phyloP scores from a whole-genome alignment of 257 asterid species.

The Misopates orontium region DNA sequence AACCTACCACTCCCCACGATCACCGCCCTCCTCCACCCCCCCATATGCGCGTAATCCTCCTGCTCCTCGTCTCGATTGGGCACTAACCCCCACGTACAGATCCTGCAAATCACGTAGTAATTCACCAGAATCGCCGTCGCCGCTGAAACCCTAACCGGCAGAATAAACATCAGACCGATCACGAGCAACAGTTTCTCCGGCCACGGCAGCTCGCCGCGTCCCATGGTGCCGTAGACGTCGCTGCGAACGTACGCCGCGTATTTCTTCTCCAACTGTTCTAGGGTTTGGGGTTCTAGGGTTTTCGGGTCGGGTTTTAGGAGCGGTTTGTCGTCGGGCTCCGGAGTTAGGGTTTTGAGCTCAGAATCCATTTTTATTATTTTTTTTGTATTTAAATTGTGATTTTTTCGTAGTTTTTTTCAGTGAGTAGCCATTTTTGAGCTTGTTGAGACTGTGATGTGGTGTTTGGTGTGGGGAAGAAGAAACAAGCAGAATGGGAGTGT shows the following conservation, averaged over 20 bases:
- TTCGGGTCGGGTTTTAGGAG: conserved; percentile 60
- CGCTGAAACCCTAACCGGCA: conserved; percentile 64
- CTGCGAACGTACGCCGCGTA: conserved; percentile 70
- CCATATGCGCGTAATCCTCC: conserved; percentile 91
- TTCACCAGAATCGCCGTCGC: conserved; percentile 50
- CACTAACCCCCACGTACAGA: conserved; percentile 65
- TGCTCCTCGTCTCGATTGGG: conserved; percentile 82
- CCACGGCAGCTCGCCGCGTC: conserved; percentile 65
- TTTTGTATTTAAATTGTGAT: not conserved
- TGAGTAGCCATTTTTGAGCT: conserved; percentile 36
- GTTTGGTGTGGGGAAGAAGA: conserved; percentile 4
- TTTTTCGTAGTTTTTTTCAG: not conserved
- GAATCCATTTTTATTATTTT: conserved; percentile 48
- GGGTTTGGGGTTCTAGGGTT: conserved; percentile 27
- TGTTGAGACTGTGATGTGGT: conserved; percentile 4
- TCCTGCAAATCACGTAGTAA: conserved; percentile 73
- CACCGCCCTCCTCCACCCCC: conserved; percentile 83
- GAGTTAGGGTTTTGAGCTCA: conserved; percentile 52
- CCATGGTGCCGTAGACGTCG: conserved; percentile 83
- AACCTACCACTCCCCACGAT: conserved; percentile 66
- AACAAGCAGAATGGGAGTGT: not conserved
- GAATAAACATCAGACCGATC: conserved; percentile 51
- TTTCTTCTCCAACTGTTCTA: conserved; percentile 74
- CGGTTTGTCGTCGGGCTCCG: conserved; percentile 62
- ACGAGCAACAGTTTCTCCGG: conserved; percentile 60